Percentiles rank a stretch among this genome's conserved stretches.
Evolutionary conservation across 306 rosid species (phyloP).

Genomic region (Cucumis sativus): DNA sequence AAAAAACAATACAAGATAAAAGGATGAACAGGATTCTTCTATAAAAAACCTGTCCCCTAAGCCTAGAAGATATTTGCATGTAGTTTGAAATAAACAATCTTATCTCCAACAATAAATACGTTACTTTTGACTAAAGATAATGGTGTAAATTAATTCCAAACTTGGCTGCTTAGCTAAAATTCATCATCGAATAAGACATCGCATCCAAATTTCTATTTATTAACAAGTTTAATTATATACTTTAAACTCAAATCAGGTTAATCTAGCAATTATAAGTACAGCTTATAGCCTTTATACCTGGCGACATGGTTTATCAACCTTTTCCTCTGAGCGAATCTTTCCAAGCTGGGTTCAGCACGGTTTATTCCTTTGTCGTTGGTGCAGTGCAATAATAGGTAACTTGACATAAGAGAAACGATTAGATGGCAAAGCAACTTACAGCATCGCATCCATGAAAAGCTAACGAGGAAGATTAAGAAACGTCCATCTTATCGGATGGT

Average conservation of each 20-base stretch:
- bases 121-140: background rate
- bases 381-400: conserved; percentile 5
- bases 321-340: conserved; percentile 2
- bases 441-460: background rate
- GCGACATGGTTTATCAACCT: conserved; percentile 4
- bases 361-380: background rate
- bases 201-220: conserved; percentile 1
- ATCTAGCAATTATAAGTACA: background rate
- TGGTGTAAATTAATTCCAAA: background rate
- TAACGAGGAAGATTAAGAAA: background rate
- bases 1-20: background rate
- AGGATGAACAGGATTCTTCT: background rate
- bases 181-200: background rate
- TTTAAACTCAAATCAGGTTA: background rate
- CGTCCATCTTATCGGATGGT: background rate
- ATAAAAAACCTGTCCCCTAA: background rate
- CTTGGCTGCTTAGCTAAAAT: background rate
- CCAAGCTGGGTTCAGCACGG: background rate
- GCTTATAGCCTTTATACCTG: background rate
- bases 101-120: background rate
- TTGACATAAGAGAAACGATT: background rate
- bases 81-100: background rate
- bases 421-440: background rate
- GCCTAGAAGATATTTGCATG: background rate
- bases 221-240: background rate